Base-by-base conservation (phyloP, 768 basidiomycete genomes). In the Candolleomyces aberdarensis region DNA sequence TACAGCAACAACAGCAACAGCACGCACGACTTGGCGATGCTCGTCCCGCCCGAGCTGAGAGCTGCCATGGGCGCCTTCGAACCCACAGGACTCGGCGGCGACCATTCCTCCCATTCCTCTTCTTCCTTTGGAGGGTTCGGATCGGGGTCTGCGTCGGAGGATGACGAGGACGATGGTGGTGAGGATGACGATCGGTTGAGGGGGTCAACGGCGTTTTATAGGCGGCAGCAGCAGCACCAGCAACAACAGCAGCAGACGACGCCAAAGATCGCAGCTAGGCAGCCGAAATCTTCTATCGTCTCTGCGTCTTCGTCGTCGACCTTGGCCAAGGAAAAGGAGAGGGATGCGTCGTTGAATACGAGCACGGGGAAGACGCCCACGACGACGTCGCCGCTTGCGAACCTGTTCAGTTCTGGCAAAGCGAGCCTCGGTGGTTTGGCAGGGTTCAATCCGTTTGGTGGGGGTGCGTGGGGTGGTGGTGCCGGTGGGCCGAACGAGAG, bases 291-390 rank as follows among this genome's bases (percentile, higher is more conserved):
- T 19, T 6, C 10, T 32, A 31, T 11, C 20, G 50, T 43, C 17
- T 40, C 54, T 20, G 26, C 8, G 20, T 9, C 31, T 15, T 14
- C 49, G 26, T 15, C 11, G 29, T 13, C 26, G 43, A 9, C 49
- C 41, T 39, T 48, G 47, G 47, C 39, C 5, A 55, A 56, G 49
- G 54, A 14, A 43, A 20, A 15, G 8, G 52, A 5, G 10, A 63
- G 61, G 36, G 14, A 20, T 41, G 53, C 40, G 19, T 26, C 55
- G 17, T 19, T 60, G 11, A 59, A 56, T 44, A 48, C 17, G 9
- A 41, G 54, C 29, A 22, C 59, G 46, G 26, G 40, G 10, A 70
- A 67, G 62, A 68, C 65, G 41, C 65, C 68, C 29, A 53, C 52
- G 52, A 53, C 52, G 29, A 53, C 52, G 31, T 22, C 19, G 26